Evolutionary conservation across 768 basidiomycete species (phyloP), one percentile per base, ranked within the genome.

Genomic region (Ephemerocybe angulata): DNA sequence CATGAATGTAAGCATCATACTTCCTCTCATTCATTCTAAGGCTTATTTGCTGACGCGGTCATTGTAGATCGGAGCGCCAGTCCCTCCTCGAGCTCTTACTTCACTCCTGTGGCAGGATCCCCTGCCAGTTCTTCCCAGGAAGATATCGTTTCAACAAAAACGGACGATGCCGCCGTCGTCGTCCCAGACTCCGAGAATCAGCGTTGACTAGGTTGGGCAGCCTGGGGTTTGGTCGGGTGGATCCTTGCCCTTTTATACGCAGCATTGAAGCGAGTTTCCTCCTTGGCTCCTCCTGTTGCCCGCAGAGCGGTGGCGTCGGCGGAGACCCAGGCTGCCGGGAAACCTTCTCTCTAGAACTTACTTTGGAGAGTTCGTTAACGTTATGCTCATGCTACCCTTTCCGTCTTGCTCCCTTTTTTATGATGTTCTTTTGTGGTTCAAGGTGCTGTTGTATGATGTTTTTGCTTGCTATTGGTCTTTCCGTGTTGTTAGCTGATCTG

Each of bases 201-300:
- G 21, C 64, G 52, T 57, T 70, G 68, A 70, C 65, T 62, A 54
- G 63, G 59, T 56, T 65, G 68, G 68, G 68, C 67, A 64, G 57
- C 67, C 60, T 62, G 65, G 50, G 61, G 65, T 31, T 57, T 65
- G 13, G 50, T 60, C 29, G 63, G 60, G 58, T 61, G 61, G 54
- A 53, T 60, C 50, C 50, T 55, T 31, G 56, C 52, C 31, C 58
- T 52, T 52, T 51, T 60, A 58, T 56, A 60, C 42, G 61, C 56
- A n/a, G 58, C 49, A 24, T 38, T 37, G 35, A 55, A 55, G 27
- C 54, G 30, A 55, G 52, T 21, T 30, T 35, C 37, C 33, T 13
- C 37, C 13, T 35, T n/a, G n/a, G n/a, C n/a, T n/a, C n/a, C n/a
- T n/a, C n/a, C n/a, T n/a, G n/a, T n/a, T n/a, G n/a, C n/a, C n/a